These are phyloP conservation scores for Pichia rugopelliculosa DNA, from an alignment of 805 yeast genomes.

Conservation along the genomic window DNA sequence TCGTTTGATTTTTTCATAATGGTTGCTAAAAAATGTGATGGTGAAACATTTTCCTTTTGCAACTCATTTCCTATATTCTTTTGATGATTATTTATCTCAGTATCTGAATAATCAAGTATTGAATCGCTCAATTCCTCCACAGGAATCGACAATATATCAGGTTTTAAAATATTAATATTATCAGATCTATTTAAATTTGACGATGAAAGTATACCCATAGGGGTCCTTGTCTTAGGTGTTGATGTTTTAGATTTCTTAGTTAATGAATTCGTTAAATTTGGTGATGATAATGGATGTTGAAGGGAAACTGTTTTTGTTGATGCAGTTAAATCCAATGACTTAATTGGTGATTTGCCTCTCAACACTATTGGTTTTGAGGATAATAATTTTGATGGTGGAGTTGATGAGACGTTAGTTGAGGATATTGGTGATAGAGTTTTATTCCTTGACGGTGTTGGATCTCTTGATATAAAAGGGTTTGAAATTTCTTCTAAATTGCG, in stretches of 20 bases:
- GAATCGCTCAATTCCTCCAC: slow-evolving; percentile 26
- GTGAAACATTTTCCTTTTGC: neutral
- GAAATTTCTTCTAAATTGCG: slow-evolving; percentile 14
- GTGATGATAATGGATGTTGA: neutral
- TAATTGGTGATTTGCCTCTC: slow-evolving; percentile 5
- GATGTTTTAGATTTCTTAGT: neutral
- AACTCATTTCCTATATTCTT: neutral
- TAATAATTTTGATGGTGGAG: neutral
- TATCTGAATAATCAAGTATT: slow-evolving; percentile 14
- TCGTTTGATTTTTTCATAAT: neutral
- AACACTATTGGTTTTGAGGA: slow-evolving; percentile 2
- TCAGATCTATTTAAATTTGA: neutral
- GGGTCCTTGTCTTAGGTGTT: neutral
- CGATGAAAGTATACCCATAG: slow-evolving; percentile 1
- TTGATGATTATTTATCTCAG: slow-evolving; percentile 10
- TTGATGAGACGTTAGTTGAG: neutral
- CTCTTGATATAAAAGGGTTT: slow-evolving; percentile 20
- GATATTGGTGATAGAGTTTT: slow-evolving; percentile 3
- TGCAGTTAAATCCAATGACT: slow-evolving; percentile 1
- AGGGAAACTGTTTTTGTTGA: neutral
- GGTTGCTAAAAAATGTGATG: neutral
- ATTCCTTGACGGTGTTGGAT: slow-evolving; percentile 10
- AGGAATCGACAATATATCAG: slow-evolving; percentile 1
- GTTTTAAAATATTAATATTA: neutral
- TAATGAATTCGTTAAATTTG: neutral